Evolutionary conservation across 495 filamentous ascomycete genomes (phyloP), one percentile per base, ranked within the genome.

Genomic region (Podospora comata): DNA sequence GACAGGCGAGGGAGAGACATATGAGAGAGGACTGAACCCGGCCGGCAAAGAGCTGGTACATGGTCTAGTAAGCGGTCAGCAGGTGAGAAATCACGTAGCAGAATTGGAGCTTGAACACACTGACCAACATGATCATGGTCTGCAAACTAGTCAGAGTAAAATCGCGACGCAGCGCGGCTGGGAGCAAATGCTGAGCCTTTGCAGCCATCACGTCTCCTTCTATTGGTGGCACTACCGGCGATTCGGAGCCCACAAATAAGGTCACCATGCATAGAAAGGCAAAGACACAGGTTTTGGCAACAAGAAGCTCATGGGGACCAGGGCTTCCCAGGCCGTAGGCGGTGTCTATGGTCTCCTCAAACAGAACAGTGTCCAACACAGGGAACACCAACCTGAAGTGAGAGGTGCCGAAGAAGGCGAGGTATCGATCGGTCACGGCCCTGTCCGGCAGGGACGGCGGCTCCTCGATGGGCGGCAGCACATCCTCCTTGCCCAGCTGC

Each of bases 331-430:
- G 13, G 57, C 16, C 65, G 65, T 85, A 85, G n/a, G 82, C 83
- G 3, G 69, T 60, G 0, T 74, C 68, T 28, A 85, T 78, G 0
- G 81, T 84, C 11, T 78, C 72, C 9, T 70, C 71, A 65, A 84
- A 84, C 26, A 84, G 62, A 3, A 78, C 73, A 0, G 63, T 32
- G 62, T 85, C 80, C 20, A 85, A 57, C 9, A 79, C 66, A 0
- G 83, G 84, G 64, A 85, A 85, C 5, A 83, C 71, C 4, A 76
- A 77, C 60, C 72, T 77, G 73, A 84, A 80, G 73, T 69, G 67
- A 15, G 66, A 70, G 1, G 28, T 54, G 1, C 48, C 5, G 30
- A 71, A 75, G 59, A 75, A 70, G 18, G 28, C 32, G n/a, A 73
- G 59, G 30, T 60, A 68, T 7, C 70, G 68, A 5, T 75, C 71